Percentiles rank a stretch among this genome's conserved stretches.
These are phyloP conservation scores for Emergomyces pasteurianus DNA, from an alignment of 2,329 filamentous ascomycete species.

Conservation along the genomic window DNA sequence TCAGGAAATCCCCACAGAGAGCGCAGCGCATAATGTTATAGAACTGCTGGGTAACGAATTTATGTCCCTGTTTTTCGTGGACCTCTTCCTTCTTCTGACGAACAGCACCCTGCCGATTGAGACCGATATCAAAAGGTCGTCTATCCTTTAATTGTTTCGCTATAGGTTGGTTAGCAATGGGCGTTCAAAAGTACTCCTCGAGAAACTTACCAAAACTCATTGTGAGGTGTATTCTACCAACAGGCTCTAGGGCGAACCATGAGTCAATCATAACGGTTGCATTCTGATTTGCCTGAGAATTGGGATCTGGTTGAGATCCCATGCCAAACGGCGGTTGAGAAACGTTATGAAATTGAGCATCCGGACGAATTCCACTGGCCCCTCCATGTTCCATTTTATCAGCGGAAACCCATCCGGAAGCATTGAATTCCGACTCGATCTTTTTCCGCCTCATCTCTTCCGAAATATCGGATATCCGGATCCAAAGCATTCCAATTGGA, in stretches of 20 bases:
- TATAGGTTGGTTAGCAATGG: slow-evolving; percentile 19
- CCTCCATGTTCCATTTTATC: slow-evolving; percentile 70
- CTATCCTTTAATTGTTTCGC: slow-evolving; percentile 79
- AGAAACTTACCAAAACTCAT: slow-evolving; percentile 59
- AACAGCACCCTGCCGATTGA: slow-evolving; percentile 90
- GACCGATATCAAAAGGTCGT: slow-evolving; percentile 71
- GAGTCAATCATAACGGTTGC: slow-evolving; percentile 55
- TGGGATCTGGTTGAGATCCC: not conserved
- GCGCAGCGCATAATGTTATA: slow-evolving; percentile 99
- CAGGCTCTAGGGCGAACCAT: slow-evolving; percentile 95
- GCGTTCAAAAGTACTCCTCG: not conserved
- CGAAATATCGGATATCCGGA: slow-evolving; percentile 90
- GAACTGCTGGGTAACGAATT: slow-evolving; percentile 96
- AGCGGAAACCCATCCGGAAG: slow-evolving; percentile 91
- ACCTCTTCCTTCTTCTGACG: slow-evolving; percentile 97
- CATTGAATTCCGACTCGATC: slow-evolving; percentile 91
- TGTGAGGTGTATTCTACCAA: slow-evolving; percentile 80
- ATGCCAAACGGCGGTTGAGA: slow-evolving; percentile 13
- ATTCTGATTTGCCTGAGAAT: slow-evolving; percentile 13
- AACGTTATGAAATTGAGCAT: slow-evolving; percentile 41
- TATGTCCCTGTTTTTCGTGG: slow-evolving; percentile 98
- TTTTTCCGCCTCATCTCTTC: slow-evolving; percentile 96
- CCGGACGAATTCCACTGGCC: slow-evolving; percentile 36
- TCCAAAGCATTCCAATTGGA: slow-evolving; percentile 91
- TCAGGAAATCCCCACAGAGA: slow-evolving; percentile 93